Conservation (phyloP, 2,329 filamentous ascomycete species). For the Alternaria rosae region DNA sequence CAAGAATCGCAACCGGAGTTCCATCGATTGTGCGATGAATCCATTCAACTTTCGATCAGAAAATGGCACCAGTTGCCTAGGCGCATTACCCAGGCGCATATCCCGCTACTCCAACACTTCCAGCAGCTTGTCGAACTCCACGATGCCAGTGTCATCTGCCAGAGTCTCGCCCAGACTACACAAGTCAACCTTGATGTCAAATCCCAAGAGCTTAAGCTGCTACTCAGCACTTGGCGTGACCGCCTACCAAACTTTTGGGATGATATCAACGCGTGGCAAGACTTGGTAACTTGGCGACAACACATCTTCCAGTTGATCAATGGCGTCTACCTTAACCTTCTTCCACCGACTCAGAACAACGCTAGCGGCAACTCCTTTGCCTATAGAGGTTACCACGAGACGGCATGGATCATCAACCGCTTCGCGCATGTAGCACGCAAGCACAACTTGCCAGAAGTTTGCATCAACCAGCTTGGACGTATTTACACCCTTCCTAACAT, state of each 20-base stretch:
- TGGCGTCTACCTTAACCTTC: conserved; percentile 83
- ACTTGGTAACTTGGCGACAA: conserved; percentile 98
- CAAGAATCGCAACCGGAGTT: conserved; percentile 83
- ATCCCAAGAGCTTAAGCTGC: conserved; percentile 91
- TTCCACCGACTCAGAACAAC: conserved; percentile 78
- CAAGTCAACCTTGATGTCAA: conserved; percentile 88
- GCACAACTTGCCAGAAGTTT: conserved; percentile 95
- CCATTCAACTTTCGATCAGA: conserved; percentile 93
- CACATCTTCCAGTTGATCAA: conserved; percentile 99
- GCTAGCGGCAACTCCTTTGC: conserved; percentile 91
- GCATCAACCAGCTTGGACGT: conserved; percentile 93
- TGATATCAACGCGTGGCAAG: conserved; percentile 99
- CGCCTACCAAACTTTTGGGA: conserved; percentile 98
- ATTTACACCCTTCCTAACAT: conserved; percentile 99
- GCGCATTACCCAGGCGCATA: conserved; percentile 91
- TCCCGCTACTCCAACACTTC: conserved; percentile 95
- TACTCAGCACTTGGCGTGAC: conserved; percentile 94
- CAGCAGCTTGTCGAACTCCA: conserved; percentile 97
- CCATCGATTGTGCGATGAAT: conserved; percentile 90
- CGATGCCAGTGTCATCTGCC: conserved; percentile 95
- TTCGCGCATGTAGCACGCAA: conserved; percentile 98
- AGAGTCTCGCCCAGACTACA: conserved; percentile 85
- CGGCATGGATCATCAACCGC: conserved; percentile 99
- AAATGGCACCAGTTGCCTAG: conserved; percentile 99
- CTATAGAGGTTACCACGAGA: conserved; percentile 97